Conservation (phyloP, 169 alveolate genomes). For the Babesia ovis region DNA sequence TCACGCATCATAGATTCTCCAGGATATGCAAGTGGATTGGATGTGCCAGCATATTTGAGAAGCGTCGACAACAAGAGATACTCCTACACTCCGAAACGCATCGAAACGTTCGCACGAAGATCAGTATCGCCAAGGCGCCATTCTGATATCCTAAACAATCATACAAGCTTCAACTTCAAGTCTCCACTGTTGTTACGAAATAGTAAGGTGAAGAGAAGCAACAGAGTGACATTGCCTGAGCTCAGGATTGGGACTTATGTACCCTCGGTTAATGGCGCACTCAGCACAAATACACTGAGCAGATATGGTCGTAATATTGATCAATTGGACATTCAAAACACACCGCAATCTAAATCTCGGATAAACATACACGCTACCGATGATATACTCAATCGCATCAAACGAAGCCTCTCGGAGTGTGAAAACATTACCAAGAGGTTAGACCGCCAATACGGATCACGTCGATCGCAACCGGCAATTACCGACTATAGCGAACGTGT, state of each 20-base stretch:
- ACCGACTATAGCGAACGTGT: conserved; percentile 38
- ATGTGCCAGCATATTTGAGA: conserved; percentile 34
- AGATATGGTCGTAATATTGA: background rate
- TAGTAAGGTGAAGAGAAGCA: conserved; percentile 5
- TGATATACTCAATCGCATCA: conserved; percentile 46
- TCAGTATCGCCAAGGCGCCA: conserved; percentile 13
- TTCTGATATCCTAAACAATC: background rate
- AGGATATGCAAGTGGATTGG: background rate
- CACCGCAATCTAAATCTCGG: background rate
- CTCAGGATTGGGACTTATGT: conserved; percentile 16
- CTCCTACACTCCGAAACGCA: conserved; percentile 32
- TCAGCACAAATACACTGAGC: background rate
- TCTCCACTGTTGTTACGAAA: conserved; percentile 8
- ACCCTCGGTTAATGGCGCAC: background rate
- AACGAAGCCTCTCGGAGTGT: conserved; percentile 39
- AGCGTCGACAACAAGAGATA: conserved; percentile 22
- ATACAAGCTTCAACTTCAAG: conserved; percentile 10
- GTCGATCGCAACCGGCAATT: background rate
- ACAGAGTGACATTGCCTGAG: conserved; percentile 25
- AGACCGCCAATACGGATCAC: conserved; percentile 39
- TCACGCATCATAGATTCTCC: conserved; percentile 36
- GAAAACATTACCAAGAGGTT: conserved; percentile 26
- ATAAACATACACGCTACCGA: conserved; percentile 46
- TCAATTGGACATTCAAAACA: background rate
- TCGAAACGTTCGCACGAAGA: background rate